Conservation (phyloP, 108 stramenopile genomes). For the Pseudonitzschia multistriata region DNA sequence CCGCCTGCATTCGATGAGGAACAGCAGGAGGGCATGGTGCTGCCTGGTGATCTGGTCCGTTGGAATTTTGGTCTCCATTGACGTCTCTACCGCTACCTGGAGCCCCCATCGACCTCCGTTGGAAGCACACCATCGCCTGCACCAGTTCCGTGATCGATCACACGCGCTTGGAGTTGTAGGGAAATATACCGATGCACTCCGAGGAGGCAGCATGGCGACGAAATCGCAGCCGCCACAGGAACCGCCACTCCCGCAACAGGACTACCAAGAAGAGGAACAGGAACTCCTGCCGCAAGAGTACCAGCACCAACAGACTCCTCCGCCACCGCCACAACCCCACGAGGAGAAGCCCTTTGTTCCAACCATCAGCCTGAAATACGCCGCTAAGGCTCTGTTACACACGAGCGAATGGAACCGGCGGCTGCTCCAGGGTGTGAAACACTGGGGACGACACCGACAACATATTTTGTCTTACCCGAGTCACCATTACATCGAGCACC, state of each 20-base stretch:
- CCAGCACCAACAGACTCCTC: background rate
- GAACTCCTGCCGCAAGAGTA: slow-evolving; percentile 5
- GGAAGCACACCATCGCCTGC: background rate
- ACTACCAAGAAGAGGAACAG: slow-evolving; percentile 2
- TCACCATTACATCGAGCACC: background rate
- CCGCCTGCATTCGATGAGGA: background rate
- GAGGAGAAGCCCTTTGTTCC: slow-evolving; percentile 17
- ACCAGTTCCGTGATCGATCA: slow-evolving; percentile 2
- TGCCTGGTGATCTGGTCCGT: background rate
- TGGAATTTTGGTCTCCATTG: slow-evolving; percentile 4
- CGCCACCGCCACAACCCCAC: background rate
- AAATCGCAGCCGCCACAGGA: background rate
- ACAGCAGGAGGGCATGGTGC: background rate
- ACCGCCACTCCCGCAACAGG: background rate
- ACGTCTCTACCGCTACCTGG: slow-evolving; percentile 17
- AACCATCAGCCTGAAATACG: slow-evolving; percentile 24
- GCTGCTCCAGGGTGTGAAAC: slow-evolving; percentile 20
- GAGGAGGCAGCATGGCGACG: slow-evolving; percentile 22
- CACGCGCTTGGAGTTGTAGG: background rate
- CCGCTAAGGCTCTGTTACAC: slow-evolving; percentile 25
- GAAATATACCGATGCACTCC: slow-evolving; percentile 9
- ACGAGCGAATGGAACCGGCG: slow-evolving; percentile 43
- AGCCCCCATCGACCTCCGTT: slow-evolving; percentile 11
- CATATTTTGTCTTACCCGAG: background rate
- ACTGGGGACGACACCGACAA: slow-evolving; percentile 8